phyloP scores from a whole-genome alignment of 176 grass and related monocot species.

The Aegilops bicornis region DNA sequence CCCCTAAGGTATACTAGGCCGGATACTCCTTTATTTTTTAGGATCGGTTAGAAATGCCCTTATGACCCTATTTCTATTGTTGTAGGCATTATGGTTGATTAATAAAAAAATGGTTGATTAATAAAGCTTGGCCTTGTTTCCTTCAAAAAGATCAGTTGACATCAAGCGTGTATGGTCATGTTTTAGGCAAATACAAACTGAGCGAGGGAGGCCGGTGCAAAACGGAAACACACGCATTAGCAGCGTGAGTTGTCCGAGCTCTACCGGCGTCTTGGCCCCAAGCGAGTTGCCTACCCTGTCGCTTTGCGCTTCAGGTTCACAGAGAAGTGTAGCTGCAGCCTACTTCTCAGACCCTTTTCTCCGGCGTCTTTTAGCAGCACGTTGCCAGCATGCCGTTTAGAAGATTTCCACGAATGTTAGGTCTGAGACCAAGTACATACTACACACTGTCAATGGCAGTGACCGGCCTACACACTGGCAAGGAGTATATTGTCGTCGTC shows the following conservation, averaged over 20 bases:
- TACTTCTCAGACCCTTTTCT: background rate
- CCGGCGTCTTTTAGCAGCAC: background rate
- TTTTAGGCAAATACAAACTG: background rate
- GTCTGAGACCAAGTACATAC: background rate
- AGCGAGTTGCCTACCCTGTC: background rate
- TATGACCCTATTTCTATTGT: too few relatives aligned
- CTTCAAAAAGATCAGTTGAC: too few relatives aligned
- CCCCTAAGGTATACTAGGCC: too few relatives aligned
- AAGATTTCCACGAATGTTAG: background rate
- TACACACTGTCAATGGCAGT: too few relatives aligned
- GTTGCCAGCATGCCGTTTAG: background rate
- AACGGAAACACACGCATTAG: background rate
- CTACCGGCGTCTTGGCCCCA: background rate
- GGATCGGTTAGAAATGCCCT: too few relatives aligned
- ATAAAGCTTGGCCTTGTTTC: too few relatives aligned
- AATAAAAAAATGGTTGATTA: too few relatives aligned
- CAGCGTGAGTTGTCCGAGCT: background rate
- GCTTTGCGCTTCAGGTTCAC: background rate
- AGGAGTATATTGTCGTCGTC: too few relatives aligned
- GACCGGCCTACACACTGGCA: too few relatives aligned
- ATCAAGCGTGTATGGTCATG: too few relatives aligned
- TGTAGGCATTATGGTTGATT: too few relatives aligned
- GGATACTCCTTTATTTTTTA: too few relatives aligned
- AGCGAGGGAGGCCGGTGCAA: background rate
- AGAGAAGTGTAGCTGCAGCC: constrained; percentile 4